Evolutionary conservation across 306 rosid genomes (phyloP).

Genomic region (Pyrus betulifolia): DNA sequence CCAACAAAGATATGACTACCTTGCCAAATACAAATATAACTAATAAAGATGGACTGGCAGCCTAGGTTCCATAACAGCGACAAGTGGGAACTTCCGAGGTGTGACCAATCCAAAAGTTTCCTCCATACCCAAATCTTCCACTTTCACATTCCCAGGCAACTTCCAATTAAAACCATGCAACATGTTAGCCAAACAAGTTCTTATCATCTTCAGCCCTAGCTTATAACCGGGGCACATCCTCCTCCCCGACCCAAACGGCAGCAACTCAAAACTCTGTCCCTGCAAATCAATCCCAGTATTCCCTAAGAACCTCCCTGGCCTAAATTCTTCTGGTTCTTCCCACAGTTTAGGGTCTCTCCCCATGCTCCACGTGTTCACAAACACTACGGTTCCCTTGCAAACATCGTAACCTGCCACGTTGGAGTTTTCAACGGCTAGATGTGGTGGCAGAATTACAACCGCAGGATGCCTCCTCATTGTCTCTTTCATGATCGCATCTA

Average conservation of each 20-base stretch:
- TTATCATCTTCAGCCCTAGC: conserved; percentile 1
- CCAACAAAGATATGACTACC: too few species aligned
- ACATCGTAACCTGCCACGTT: conserved; percentile 13
- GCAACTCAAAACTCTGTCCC: conserved; percentile 17
- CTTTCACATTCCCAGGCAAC: background rate
- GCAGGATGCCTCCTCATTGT: conserved; percentile 24
- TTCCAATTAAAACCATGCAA: conserved; percentile 21
- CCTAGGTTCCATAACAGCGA: conserved; percentile 16
- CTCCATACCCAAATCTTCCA: conserved; percentile 15
- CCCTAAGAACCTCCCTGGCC: conserved; percentile 19
- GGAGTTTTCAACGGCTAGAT: conserved; percentile 20
- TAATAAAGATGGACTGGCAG: conserved; percentile 20
- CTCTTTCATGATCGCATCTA: conserved; percentile 23
- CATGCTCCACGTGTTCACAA: conserved; percentile 25
- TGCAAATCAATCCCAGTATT: conserved; percentile 14
- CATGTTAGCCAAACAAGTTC: conserved; percentile 1
- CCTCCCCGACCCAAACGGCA: conserved; percentile 28
- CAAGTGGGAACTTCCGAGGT: conserved; percentile 12
- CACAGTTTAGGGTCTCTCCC: conserved; percentile 18
- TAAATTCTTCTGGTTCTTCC: conserved; percentile 16
- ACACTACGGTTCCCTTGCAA: conserved; percentile 6
- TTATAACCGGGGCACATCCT: conserved; percentile 21
- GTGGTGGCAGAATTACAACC: background rate
- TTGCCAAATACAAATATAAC: background rate
- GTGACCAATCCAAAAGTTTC: conserved; percentile 14